phyloP scores from a whole-genome alignment of 2,329 filamentous ascomycete species.

The Aspergillus hiratsukae region DNA sequence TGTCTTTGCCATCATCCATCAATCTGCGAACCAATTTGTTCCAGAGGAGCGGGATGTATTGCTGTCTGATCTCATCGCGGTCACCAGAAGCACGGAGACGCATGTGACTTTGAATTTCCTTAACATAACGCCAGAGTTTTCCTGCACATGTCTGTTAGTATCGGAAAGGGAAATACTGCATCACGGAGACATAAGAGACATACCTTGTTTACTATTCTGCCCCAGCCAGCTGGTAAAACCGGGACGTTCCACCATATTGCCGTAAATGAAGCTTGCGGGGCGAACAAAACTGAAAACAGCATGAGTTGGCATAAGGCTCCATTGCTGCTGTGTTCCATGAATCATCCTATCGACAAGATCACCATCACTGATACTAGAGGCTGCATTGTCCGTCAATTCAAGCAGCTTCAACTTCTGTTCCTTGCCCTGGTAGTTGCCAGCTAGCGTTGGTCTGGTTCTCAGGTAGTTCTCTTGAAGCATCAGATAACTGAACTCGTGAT shows the following conservation, averaged over 20 bases:
- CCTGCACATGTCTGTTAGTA: constrained; percentile 26
- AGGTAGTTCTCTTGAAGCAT: constrained; percentile 99
- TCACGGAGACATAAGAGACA: constrained; percentile 43
- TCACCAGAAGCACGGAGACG: constrained; percentile 85
- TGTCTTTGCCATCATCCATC: constrained; percentile 73
- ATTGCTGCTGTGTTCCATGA: constrained; percentile 95
- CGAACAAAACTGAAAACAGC: constrained; percentile 92
- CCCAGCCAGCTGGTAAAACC: constrained; percentile 89
- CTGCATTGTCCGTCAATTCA: constrained; percentile 80
- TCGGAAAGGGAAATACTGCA: not conserved
- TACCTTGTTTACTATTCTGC: constrained; percentile 83
- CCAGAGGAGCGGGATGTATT: constrained; percentile 89
- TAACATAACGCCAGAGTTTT: constrained; percentile 72
- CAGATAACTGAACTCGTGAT: constrained; percentile 93
- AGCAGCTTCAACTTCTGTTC: constrained; percentile 76
- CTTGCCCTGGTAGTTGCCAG: constrained; percentile 59
- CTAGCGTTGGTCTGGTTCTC: constrained; percentile 67
- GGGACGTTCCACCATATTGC: constrained; percentile 66
- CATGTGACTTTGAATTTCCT: constrained; percentile 97
- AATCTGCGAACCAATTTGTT: constrained; percentile 70
- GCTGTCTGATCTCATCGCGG: constrained; percentile 87
- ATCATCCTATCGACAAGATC: constrained; percentile 98
- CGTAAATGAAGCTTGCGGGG: constrained; percentile 81
- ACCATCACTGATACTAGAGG: constrained; percentile 94
- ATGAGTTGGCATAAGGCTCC: constrained; percentile 96